Conservation (phyloP, 2,329 filamentous ascomycete genomes). For the Cladosporium austrohemisphaericum region DNA sequence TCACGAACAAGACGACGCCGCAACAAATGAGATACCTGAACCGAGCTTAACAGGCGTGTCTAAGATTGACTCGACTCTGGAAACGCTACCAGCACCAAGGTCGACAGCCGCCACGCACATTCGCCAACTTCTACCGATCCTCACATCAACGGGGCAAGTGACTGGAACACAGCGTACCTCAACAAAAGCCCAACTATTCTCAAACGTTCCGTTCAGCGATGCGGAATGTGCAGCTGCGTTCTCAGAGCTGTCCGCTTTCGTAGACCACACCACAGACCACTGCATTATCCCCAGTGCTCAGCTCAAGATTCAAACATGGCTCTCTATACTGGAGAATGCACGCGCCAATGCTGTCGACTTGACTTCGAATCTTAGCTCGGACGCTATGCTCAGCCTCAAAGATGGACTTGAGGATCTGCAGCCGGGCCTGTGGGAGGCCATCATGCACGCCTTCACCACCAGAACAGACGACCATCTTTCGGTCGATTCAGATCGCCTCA, state of each 20-base stretch:
- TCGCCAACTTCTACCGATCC: constrained; percentile 37
- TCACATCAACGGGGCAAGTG: constrained; percentile 30
- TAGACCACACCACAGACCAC: constrained; percentile 30
- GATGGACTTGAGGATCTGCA: constrained; percentile 36
- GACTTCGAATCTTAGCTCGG: constrained; percentile 11
- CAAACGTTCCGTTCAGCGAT: constrained; percentile 51
- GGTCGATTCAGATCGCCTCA: constrained; percentile 22
- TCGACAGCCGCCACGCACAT: constrained; percentile 36
- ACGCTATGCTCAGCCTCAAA: constrained; percentile 22
- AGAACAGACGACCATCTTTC: constrained; percentile 27
- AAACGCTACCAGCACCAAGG: constrained; percentile 34
- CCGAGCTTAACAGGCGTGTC: constrained; percentile 38
- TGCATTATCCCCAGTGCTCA: constrained; percentile 49
- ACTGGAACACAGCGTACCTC: constrained; percentile 17
- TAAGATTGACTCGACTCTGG: constrained; percentile 43
- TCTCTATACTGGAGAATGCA: constrained; percentile 39
- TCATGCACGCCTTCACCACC: constrained; percentile 30
- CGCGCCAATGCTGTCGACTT: constrained; percentile 41
- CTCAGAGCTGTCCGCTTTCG: constrained; percentile 52
- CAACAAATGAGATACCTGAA: background rate
- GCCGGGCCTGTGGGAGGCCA: constrained; percentile 23
- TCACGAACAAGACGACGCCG: constrained; percentile 22
- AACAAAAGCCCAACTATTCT: constrained; percentile 42
- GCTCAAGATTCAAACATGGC: constrained; percentile 49
- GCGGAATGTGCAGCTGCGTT: constrained; percentile 50